Evolutionary conservation across 495 filamentous ascomycete species (phyloP).

Genomic region (Podospora fimiseda): DNA sequence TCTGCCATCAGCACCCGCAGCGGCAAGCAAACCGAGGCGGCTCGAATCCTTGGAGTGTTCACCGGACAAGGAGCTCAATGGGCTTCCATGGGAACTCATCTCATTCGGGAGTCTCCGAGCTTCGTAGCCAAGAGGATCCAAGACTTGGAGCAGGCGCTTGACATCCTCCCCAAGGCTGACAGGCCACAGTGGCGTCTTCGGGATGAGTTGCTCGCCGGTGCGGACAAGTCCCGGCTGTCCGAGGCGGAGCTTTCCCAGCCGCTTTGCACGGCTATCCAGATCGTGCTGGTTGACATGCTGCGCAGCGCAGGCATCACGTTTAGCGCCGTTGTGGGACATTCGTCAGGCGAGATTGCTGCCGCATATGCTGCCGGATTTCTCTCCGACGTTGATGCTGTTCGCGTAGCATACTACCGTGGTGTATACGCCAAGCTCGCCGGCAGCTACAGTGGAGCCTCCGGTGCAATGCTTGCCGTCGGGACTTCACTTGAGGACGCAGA

Average conservation of each 20-base stretch:
- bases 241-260: constrained; percentile 36
- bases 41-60: constrained; percentile 22
- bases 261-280: constrained; percentile 41
- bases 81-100: constrained; percentile 37
- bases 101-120: constrained; percentile 6
- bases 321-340: constrained; percentile 50
- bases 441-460: constrained; percentile 8
- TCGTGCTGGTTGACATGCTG: constrained; percentile 47
- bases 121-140: background rate
- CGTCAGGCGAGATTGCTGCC: constrained; percentile 52
- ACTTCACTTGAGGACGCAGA: constrained; percentile 21
- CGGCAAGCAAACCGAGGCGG: constrained; percentile 6
- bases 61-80: constrained; percentile 29
- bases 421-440: constrained; percentile 17
- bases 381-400: constrained; percentile 38
- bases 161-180: background rate
- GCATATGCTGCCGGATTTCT: constrained; percentile 37
- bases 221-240: constrained; percentile 29
- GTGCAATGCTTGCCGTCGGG: constrained; percentile 41
- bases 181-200: background rate
- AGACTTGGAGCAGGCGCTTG: background rate
- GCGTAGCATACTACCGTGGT: constrained; percentile 40
- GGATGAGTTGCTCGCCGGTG: constrained; percentile 15
- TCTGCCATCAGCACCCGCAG: background rate
- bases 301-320: constrained; percentile 39